Evolutionary conservation across 179 eudicot species (phyloP).

Genomic region (Silene vulgaris): DNA sequence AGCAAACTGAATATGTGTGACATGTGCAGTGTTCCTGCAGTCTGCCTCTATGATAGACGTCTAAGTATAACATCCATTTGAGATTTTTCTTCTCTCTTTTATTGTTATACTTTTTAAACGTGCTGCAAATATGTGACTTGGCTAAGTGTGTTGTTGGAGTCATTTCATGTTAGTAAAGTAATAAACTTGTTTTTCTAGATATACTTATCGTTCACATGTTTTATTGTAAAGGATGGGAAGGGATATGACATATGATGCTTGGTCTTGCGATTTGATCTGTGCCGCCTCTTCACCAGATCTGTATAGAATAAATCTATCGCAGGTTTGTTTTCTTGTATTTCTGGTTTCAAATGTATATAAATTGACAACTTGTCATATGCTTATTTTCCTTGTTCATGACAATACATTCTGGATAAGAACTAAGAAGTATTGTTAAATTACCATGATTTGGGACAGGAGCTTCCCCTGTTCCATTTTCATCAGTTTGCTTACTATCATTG

Average conservation of each 20-base stretch:
- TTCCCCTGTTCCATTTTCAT: no score
- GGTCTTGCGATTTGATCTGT: constrained; percentile 92
- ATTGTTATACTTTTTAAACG: not conserved
- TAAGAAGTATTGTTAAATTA: not conserved
- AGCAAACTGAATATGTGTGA: not conserved
- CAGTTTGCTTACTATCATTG: no score
- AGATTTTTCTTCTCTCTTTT: not conserved
- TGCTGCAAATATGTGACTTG: not conserved
- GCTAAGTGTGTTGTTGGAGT: not conserved
- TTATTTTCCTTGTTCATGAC: not conserved
- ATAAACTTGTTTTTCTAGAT: not conserved
- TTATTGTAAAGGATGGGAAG: constrained; percentile 76
- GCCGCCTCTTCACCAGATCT: constrained; percentile 98
- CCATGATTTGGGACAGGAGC: not conserved
- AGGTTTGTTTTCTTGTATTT: constrained; percentile 42
- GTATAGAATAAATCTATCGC: constrained; percentile 85
- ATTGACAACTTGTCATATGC: not conserved
- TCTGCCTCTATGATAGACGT: not conserved
- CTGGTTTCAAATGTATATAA: not conserved
- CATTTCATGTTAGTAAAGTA: not conserved
- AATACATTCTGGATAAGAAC: not conserved
- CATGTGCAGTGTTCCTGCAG: not conserved
- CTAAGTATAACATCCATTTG: not conserved
- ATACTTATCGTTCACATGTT: constrained; percentile 16
- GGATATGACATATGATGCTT: constrained; percentile 72